These are phyloP conservation scores for Primulina tabacum DNA, from an alignment of 257 asterid species.

Conservation along the genomic window DNA sequence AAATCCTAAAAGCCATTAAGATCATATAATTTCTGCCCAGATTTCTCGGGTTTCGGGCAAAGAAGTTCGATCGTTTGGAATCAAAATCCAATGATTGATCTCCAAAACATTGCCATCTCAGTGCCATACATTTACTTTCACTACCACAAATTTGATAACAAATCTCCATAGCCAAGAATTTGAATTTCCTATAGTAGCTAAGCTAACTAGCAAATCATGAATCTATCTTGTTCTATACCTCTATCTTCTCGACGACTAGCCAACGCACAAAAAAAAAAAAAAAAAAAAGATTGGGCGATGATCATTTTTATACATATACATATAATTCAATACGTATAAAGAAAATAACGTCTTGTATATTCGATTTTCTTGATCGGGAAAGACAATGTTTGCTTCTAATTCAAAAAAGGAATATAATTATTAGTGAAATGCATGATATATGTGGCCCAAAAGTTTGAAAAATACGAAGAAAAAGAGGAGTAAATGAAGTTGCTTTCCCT, in stretches of 20 bases:
- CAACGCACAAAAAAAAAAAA: too few species aligned
- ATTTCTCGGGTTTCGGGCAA: slow-evolving; percentile 50
- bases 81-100: slow-evolving; percentile 70
- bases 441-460: slow-evolving; percentile 44
- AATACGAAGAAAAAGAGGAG: slow-evolving; percentile 28
- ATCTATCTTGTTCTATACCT: too few species aligned
- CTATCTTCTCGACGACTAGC: too few species aligned
- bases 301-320: too few species aligned
- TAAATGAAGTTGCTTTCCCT: slow-evolving; percentile 36
- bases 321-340: too few species aligned
- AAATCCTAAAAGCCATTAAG: slow-evolving; percentile 59
- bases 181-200: too few species aligned
- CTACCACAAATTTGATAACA: slow-evolving; percentile 12
- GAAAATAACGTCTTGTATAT: too few species aligned
- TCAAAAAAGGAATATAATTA: slow-evolving; percentile 24
- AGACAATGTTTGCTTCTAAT: slow-evolving; percentile 24
- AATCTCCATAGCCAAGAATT: slow-evolving; percentile 13
- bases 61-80: slow-evolving; percentile 47
- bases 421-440: too few species aligned
- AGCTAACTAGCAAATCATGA: not conserved
- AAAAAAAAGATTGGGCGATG: not conserved
- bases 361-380: not conserved
- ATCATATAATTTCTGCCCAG: slow-evolving; percentile 47
- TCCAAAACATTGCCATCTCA: slow-evolving; percentile 40
- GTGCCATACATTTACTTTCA: slow-evolving; percentile 34